These are phyloP conservation scores for Alnus rubra DNA, from an alignment of 306 rosid genomes.

Conservation along the genomic window DNA sequence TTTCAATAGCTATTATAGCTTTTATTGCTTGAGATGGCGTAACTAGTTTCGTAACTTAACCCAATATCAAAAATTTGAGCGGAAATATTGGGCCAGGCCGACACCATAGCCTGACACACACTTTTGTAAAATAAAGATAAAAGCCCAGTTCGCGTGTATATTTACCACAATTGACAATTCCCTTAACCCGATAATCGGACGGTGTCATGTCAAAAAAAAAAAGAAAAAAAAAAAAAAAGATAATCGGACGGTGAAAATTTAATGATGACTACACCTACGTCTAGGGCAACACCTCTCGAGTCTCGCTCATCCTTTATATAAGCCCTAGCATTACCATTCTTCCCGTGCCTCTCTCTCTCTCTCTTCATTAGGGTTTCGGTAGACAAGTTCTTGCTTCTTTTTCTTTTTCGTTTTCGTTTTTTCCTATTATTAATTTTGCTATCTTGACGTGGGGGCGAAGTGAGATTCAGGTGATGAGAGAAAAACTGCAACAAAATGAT, in stretches of 20 bases:
- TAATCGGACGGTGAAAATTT: background rate
- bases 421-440: background rate
- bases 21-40: too few species aligned
- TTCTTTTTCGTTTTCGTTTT: background rate
- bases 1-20: too few species aligned
- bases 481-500: constrained; percentile 15
- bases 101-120: too few species aligned
- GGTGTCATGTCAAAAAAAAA: background rate
- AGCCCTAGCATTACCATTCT: too few species aligned
- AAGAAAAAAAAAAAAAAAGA: background rate
- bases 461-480: constrained; percentile 5
- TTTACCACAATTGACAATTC: background rate
- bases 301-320: background rate
- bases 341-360: background rate
- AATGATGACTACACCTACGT: background rate
- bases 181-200: background rate
- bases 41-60: too few species aligned
- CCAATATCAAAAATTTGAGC: too few species aligned
- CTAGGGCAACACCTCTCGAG: background rate
- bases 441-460: background rate
- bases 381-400: too few species aligned
- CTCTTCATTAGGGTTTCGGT: too few species aligned
- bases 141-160: background rate
- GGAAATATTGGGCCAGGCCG: too few species aligned
- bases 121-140: too few species aligned